phyloP scores from a whole-genome alignment of 805 yeast species.

The Saccharomycopsis sp. region DNA sequence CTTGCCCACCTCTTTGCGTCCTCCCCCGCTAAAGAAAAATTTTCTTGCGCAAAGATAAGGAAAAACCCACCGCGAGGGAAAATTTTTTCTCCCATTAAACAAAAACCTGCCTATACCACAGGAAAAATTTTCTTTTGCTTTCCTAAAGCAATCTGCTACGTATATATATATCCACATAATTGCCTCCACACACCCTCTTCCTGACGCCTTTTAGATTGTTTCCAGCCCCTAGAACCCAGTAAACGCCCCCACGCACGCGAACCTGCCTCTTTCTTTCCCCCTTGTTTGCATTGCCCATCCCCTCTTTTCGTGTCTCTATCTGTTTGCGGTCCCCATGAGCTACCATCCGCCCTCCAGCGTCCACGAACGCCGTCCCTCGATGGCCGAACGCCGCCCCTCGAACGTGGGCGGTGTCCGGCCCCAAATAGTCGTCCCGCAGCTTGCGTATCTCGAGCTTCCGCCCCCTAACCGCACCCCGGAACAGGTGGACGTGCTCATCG shows the following conservation, averaged over 20 bases:
- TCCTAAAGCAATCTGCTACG: background rate
- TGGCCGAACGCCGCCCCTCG: slow-evolving; percentile 63
- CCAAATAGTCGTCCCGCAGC: slow-evolving; percentile 48
- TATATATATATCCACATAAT: background rate
- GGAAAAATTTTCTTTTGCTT: background rate
- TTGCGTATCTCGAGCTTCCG: slow-evolving; percentile 76
- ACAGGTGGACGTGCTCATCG: slow-evolving; percentile 78
- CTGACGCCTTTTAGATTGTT: too few relatives aligned
- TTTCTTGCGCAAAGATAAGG: too few relatives aligned
- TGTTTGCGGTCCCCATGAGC: slow-evolving; percentile 6
- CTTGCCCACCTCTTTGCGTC: background rate
- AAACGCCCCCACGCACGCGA: too few relatives aligned
- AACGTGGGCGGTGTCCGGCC: slow-evolving; percentile 22
- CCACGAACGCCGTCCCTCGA: slow-evolving; percentile 47
- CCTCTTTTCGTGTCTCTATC: background rate
- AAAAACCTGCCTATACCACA: background rate
- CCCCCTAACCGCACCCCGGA: slow-evolving; percentile 53
- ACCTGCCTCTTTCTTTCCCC: background rate
- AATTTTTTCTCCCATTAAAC: background rate
- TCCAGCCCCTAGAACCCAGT: too few relatives aligned
- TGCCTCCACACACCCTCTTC: too few relatives aligned
- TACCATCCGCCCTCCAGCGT: slow-evolving; percentile 13
- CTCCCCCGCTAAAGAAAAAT: too few relatives aligned
- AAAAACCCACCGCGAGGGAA: too few relatives aligned
- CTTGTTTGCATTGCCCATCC: background rate